phyloP scores from a whole-genome alignment of 768 basidiomycete species.

The Rhodocollybia butyracea region DNA sequence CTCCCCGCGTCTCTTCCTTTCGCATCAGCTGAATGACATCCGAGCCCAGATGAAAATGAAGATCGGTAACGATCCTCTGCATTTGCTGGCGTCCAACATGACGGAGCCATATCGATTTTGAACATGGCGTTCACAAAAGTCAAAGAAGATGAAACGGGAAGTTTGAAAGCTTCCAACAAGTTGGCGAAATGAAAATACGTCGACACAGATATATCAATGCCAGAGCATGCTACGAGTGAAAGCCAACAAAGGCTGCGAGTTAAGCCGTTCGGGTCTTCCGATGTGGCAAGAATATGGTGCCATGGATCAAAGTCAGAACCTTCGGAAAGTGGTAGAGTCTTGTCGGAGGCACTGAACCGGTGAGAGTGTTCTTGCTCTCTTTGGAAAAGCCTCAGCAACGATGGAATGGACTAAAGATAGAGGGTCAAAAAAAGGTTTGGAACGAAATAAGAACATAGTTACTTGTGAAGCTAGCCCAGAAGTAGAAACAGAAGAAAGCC shows the following conservation, averaged over 20 bases:
- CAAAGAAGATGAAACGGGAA: conserved; percentile 41
- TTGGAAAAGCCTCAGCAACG: conserved; percentile 56
- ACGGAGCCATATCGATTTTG: conserved; percentile 58
- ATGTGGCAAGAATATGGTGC: conserved; percentile 26
- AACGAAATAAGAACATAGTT: conserved; percentile 9
- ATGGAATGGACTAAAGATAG: conserved; percentile 42
- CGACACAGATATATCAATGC: conserved; percentile 55
- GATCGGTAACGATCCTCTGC: conserved; percentile 42
- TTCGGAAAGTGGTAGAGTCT: conserved; percentile 28
- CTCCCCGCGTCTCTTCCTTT: conserved; percentile 21
- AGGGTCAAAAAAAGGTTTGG: not conserved
- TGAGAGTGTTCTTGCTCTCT: conserved; percentile 44
- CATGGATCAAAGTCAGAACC: conserved; percentile 48
- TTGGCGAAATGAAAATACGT: conserved; percentile 47
- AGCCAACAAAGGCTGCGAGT: conserved; percentile 55
- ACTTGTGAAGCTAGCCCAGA: conserved; percentile 38
- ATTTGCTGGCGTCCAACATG: conserved; percentile 58
- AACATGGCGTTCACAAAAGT: conserved; percentile 53
- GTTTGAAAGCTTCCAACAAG: conserved; percentile 33
- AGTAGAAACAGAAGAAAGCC: conserved; percentile 48
- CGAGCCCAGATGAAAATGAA: conserved; percentile 42
- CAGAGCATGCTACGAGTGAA: conserved; percentile 57
- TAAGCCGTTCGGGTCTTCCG: conserved; percentile 29
- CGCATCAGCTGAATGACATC: conserved; percentile 37
- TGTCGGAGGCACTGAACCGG: conserved; percentile 33